A percentile compares a stretch with the other conserved stretches of the same genome.
These are phyloP conservation scores for Entonaema liquescens DNA, from an alignment of 495 filamentous ascomycete genomes.

Conservation along the genomic window DNA sequence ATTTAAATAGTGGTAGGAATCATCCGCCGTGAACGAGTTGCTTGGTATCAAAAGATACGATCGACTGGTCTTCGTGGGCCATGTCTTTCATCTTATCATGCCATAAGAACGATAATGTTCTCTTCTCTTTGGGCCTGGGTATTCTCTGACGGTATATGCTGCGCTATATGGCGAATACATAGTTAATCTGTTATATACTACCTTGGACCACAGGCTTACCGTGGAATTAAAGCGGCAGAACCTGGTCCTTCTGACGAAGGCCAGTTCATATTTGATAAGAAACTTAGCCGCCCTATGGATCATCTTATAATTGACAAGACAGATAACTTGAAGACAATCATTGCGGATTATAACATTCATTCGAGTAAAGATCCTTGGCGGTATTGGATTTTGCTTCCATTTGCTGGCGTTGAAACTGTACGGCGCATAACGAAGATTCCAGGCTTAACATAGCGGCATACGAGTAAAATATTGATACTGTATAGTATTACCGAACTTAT, in stretches of 20 bases:
- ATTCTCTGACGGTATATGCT: not conserved
- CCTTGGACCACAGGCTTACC: not conserved
- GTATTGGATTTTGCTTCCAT: not conserved
- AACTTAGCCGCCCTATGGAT: not conserved
- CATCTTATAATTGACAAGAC: not conserved
- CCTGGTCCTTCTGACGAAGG: not conserved
- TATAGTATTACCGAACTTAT: no score
- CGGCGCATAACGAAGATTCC: no score
- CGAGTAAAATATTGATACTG: no score
- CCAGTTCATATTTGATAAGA: not conserved
- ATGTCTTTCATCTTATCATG: not conserved
- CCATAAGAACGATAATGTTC: not conserved
- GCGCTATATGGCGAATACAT: not conserved
- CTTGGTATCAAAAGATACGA: not conserved
- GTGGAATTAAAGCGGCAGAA: not conserved
- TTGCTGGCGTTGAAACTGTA: not conserved
- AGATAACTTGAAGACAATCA: no score
- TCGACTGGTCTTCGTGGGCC: not conserved
- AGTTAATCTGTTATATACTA: not conserved
- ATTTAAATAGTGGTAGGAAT: constrained; percentile 6
- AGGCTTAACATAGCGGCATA: no score
- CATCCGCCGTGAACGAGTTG: not conserved
- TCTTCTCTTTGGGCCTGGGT: not conserved
- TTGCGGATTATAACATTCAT: no score
- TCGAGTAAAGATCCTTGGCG: no score